Percentiles rank a stretch among this genome's conserved stretches.
Conservation (phyloP, 305 asterid genomes). For the Striga hermonthica region DNA sequence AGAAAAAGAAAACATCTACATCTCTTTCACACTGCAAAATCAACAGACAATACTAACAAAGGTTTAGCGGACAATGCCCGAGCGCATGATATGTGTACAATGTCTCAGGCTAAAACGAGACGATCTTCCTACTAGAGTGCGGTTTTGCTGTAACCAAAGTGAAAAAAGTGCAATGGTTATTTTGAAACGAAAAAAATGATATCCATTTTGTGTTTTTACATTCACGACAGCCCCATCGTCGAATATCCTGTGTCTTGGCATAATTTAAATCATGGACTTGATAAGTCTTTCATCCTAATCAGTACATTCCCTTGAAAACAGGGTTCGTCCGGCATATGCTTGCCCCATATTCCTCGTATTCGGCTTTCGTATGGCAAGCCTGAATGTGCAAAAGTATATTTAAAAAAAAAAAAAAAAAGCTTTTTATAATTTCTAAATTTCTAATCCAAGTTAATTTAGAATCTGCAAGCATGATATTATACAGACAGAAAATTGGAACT, state of each 20-base stretch:
- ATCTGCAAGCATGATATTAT: background rate
- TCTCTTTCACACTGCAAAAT: background rate
- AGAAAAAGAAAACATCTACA: background rate
- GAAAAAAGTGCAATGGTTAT: background rate
- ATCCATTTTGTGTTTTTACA: too few relatives aligned
- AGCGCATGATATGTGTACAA: too few relatives aligned
- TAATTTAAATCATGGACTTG: too few relatives aligned
- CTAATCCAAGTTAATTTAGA: background rate
- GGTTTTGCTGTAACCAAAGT: background rate
- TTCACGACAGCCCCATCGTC: too few relatives aligned
- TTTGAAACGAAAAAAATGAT: too few relatives aligned
- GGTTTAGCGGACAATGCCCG: too few relatives aligned
- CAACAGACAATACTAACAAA: too few relatives aligned
- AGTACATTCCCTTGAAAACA: conserved; percentile 92
- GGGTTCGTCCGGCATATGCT: conserved; percentile 65
- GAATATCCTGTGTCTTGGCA: too few relatives aligned
- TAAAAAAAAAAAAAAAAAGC: too few relatives aligned
- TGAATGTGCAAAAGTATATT: conserved; percentile 30
- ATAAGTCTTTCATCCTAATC: conserved; percentile 21
- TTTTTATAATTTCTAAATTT: background rate
- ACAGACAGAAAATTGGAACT: conserved; percentile 19
- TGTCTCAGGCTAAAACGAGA: too few relatives aligned
- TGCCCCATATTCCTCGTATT: conserved; percentile 63
- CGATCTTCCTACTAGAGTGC: too few relatives aligned
- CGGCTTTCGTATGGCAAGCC: conserved; percentile 98